Conservation (phyloP, 1,139 yeast species). For the Saccharomyces hybrid region DNA sequence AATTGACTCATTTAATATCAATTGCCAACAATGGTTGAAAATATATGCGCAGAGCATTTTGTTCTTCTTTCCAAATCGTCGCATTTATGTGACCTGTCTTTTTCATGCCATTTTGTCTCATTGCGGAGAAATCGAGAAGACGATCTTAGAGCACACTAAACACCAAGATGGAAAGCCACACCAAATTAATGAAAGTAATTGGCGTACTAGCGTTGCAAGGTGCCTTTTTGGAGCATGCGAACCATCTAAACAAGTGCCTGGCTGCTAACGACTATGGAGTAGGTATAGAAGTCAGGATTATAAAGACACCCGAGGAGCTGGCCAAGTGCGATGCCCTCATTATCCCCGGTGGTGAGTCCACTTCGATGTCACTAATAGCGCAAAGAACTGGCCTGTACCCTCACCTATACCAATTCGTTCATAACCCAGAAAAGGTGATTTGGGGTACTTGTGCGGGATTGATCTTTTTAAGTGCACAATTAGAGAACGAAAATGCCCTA, state of each 20-base stretch:
- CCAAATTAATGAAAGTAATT: constrained; percentile 27
- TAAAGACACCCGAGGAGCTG: constrained; percentile 48
- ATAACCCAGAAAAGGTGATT: constrained; percentile 43
- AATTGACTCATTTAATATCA: background rate
- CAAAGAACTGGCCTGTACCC: constrained; percentile 53
- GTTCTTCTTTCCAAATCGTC: background rate
- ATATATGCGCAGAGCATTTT: background rate
- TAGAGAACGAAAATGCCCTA: constrained; percentile 48
- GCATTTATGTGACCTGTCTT: background rate
- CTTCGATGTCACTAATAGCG: constrained; percentile 66
- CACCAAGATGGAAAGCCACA: background rate
- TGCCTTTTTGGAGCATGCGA: constrained; percentile 67
- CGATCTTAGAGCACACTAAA: background rate
- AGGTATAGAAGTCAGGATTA: constrained; percentile 38
- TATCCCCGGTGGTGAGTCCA: constrained; percentile 79
- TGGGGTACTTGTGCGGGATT: constrained; percentile 92
- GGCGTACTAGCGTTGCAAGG: constrained; percentile 81
- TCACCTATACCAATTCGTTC: constrained; percentile 48
- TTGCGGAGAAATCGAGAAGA: background rate
- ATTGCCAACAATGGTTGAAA: background rate
- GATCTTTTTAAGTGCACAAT: constrained; percentile 54
- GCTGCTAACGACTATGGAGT: constrained; percentile 8
- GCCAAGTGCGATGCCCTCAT: constrained; percentile 51
- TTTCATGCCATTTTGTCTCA: background rate
- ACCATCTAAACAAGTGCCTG: constrained; percentile 41